Conservation (phyloP, 345 rosid genomes). For the Dimocarpus longan region DNA sequence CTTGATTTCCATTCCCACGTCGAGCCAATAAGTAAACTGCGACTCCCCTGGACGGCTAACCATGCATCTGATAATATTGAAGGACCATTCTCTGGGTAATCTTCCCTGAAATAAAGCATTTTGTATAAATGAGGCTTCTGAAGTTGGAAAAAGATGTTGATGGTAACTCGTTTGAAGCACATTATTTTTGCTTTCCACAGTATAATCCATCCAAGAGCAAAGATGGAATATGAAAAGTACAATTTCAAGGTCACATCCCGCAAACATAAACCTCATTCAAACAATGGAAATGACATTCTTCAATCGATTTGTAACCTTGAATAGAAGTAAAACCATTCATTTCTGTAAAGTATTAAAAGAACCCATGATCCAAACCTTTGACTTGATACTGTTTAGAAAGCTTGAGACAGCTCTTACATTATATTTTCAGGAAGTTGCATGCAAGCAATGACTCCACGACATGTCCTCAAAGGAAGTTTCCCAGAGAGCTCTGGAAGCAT, state of each 20-base stretch:
- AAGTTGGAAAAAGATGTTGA: not conserved
- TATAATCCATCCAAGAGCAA: not conserved
- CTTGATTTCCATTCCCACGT: constrained; percentile 95
- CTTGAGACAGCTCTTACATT: constrained; percentile 38
- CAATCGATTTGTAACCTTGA: not conserved
- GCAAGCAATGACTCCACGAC: constrained; percentile 82
- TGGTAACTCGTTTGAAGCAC: not conserved
- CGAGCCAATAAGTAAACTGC: constrained; percentile 65
- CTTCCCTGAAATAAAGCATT: constrained; percentile 48
- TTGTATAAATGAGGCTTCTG: not conserved
- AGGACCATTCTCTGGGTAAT: constrained; percentile 65
- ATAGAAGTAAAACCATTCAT: not conserved
- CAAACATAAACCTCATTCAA: no score
- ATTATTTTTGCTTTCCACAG: not conserved
- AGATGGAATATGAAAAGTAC: no score
- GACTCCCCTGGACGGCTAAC: constrained; percentile 77
- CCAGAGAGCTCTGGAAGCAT: constrained; percentile 73
- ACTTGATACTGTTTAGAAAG: not conserved
- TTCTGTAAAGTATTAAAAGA: no score
- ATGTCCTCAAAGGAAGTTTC: constrained; percentile 85
- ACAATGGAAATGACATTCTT: not conserved
- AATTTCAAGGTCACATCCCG: no score
- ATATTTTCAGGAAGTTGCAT: constrained; percentile 51
- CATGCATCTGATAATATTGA: constrained; percentile 86
- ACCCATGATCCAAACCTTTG: not conserved